phyloP scores from a whole-genome alignment of 2,329 filamentous ascomycete genomes.

The Grosmannia penicillata region DNA sequence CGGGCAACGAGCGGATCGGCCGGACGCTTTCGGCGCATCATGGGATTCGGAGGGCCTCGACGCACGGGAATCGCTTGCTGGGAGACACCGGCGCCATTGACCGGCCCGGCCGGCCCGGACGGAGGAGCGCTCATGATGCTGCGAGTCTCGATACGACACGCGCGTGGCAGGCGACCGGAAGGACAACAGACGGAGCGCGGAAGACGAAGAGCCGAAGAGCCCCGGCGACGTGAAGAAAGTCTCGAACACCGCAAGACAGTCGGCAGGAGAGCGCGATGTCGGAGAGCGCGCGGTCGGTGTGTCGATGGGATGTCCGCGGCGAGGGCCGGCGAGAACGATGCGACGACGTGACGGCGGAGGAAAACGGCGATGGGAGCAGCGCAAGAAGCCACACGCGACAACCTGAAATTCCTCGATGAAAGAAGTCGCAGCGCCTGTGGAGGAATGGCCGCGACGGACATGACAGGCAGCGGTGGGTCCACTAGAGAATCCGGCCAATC shows the following conservation, averaged over 20 bases:
- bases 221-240: not conserved
- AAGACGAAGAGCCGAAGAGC: no score
- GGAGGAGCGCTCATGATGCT: not conserved
- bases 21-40: constrained; percentile 29
- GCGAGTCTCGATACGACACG: no score
- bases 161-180: no score
- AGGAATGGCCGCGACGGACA: not conserved
- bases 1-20: constrained; percentile 51
- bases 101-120: constrained; percentile 3
- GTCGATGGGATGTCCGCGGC: no score
- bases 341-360: not conserved
- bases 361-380: not conserved
- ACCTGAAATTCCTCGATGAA: not conserved
- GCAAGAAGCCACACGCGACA: not conserved
- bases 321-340: no score
- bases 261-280: not conserved
- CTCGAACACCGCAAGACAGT: not conserved
- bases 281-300: no score
- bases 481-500: not conserved
- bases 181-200: no score
- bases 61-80: constrained; percentile 13
- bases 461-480: not conserved
- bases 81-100: constrained; percentile 1
- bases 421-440: not conserved
- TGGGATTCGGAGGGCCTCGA: constrained; percentile 15